A percentile compares a stretch with the other conserved stretches of the same genome.
Conservation (phyloP, 495 filamentous ascomycete species). For the Penicillium robsamsonii region DNA sequence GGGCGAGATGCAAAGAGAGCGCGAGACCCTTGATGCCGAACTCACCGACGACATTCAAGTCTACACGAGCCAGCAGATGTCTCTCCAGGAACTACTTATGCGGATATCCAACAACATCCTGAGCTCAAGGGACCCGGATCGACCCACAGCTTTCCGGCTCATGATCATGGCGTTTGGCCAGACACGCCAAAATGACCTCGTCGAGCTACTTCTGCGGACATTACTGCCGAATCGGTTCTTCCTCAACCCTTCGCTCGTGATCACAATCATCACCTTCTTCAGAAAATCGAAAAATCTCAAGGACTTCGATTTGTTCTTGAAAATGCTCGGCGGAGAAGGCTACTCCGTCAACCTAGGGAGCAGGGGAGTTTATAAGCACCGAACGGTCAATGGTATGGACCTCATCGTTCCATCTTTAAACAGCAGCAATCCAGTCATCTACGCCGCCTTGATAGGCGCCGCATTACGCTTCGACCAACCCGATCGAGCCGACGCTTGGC, state of each 20-base stretch:
- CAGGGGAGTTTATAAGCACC: slow-evolving; percentile 21
- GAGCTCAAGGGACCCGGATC: slow-evolving; percentile 38
- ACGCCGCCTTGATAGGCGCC: slow-evolving; percentile 34
- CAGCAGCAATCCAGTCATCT: slow-evolving; percentile 37
- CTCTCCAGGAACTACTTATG: slow-evolving; percentile 38
- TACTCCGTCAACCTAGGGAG: slow-evolving; percentile 37
- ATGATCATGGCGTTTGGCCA: slow-evolving; percentile 42
- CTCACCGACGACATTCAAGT: slow-evolving; percentile 32
- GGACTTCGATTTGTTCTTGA: slow-evolving; percentile 42
- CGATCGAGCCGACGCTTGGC: slow-evolving; percentile 45
- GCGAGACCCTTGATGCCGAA: slow-evolving; percentile 29
- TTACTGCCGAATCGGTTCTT: slow-evolving; percentile 41
- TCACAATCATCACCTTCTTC: slow-evolving; percentile 37
- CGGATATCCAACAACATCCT: slow-evolving; percentile 38
- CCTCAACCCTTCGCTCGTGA: slow-evolving; percentile 36
- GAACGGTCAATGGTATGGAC: slow-evolving; percentile 37
- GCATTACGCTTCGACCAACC: slow-evolving; percentile 45
- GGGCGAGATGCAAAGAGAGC: slow-evolving; percentile 15
- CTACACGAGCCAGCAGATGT: slow-evolving; percentile 34
- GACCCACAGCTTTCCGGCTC: slow-evolving; percentile 28
- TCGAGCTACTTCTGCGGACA: slow-evolving; percentile 38
- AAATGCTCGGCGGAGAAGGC: slow-evolving; percentile 39
- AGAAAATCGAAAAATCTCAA: slow-evolving; percentile 46
- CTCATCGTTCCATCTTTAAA: slow-evolving; percentile 38
- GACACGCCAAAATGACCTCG: slow-evolving; percentile 43